phyloP scores from a whole-genome alignment of 306 rosid genomes.

The Begonia peltatifolia region DNA sequence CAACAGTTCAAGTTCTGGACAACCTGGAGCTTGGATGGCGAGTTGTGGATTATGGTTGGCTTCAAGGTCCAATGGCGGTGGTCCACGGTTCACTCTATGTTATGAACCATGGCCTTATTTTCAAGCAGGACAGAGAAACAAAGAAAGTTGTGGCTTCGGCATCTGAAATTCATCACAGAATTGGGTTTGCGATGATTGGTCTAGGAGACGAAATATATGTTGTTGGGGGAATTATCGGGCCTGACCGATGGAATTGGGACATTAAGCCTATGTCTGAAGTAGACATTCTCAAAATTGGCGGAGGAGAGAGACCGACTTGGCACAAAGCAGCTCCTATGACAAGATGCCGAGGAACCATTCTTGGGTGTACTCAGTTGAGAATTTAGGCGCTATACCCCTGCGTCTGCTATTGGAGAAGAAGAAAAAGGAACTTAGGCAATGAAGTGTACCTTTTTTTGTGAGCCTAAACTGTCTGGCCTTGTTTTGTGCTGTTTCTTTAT shows the following conservation, averaged over 20 bases:
- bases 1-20: slow-evolving; percentile 72
- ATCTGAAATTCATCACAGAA: slow-evolving; percentile 55
- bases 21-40: slow-evolving; percentile 46
- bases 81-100: slow-evolving; percentile 54
- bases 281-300: slow-evolving; percentile 46
- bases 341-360: slow-evolving; percentile 66
- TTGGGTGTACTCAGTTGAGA: slow-evolving; percentile 72
- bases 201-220: slow-evolving; percentile 53
- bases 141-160: slow-evolving; percentile 40
- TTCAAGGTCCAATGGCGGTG: slow-evolving; percentile 70
- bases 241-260: slow-evolving; percentile 58
- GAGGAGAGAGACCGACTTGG: slow-evolving; percentile 61
- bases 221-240: slow-evolving; percentile 71
- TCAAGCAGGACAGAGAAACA: slow-evolving; percentile 44
- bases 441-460: background rate
- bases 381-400: slow-evolving; percentile 25
- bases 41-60: slow-evolving; percentile 64
- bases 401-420: background rate
- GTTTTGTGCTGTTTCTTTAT: background rate
- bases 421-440: background rate
- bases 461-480: background rate
- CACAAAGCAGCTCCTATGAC: slow-evolving; percentile 69
- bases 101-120: slow-evolving; percentile 58
- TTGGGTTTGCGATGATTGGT: slow-evolving; percentile 74
- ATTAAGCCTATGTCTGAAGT: slow-evolving; percentile 59